Conservation (phyloP, 768 basidiomycete species). For the Tephrocybe sp. region DNA sequence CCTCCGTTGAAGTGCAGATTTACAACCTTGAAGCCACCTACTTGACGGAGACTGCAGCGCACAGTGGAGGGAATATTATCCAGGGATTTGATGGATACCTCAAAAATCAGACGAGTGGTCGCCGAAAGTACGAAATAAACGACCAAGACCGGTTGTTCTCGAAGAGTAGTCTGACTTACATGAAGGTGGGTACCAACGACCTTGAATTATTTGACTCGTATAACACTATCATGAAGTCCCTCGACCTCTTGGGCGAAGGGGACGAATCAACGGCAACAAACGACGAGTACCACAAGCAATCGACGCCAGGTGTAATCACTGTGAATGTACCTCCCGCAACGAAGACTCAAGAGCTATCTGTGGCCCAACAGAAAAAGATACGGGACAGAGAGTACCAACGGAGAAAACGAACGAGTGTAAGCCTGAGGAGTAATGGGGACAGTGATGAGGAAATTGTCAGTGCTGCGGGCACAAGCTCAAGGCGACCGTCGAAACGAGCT, state of each 20-base stretch:
- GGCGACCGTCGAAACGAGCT: constrained; percentile 68
- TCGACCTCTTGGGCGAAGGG: constrained; percentile 72
- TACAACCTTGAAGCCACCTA: constrained; percentile 76
- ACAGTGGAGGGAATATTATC: constrained; percentile 83
- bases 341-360: constrained; percentile 60
- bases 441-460: constrained; percentile 71
- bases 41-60: constrained; percentile 70
- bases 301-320: constrained; percentile 73
- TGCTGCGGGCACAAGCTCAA: constrained; percentile 42
- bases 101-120: constrained; percentile 66
- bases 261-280: constrained; percentile 53
- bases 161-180: constrained; percentile 72
- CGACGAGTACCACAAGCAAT: constrained; percentile 64
- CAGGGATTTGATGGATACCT: constrained; percentile 86
- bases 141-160: constrained; percentile 83
- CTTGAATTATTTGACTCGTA: constrained; percentile 7
- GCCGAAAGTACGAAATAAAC: constrained; percentile 72
- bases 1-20: constrained; percentile 74
- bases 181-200: constrained; percentile 48
- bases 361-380: constrained; percentile 72
- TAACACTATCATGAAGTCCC: constrained; percentile 46
- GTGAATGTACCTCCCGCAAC: constrained; percentile 76
- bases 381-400: constrained; percentile 82
- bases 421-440: constrained; percentile 63
- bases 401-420: constrained; percentile 66